Evolutionary conservation across 116 monocot genomes (phyloP).

Genomic region (Cymodocea nodosa): DNA sequence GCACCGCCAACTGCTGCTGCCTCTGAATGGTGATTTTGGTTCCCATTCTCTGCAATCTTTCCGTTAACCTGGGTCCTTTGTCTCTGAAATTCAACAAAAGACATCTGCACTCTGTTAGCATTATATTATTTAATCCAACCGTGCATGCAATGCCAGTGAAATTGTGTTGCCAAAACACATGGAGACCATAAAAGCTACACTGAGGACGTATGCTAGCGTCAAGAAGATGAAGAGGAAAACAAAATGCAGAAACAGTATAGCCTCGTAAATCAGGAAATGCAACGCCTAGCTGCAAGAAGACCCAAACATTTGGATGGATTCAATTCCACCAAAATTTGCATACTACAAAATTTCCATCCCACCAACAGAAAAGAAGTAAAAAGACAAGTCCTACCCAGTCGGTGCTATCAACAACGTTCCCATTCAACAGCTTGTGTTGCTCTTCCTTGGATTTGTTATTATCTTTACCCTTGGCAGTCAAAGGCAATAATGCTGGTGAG

Average conservation of each 20-base stretch:
- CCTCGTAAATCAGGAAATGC: too few relatives aligned
- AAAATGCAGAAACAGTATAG: too few relatives aligned
- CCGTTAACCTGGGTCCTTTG: conserved; percentile 52
- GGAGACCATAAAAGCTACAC: too few relatives aligned
- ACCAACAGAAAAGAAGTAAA: not conserved
- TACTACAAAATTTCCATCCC: too few relatives aligned
- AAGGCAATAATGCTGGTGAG: conserved; percentile 24
- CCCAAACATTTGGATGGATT: too few relatives aligned
- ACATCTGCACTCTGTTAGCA: not conserved
- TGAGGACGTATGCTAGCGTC: too few relatives aligned
- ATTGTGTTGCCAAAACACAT: too few relatives aligned
- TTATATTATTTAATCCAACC: too few relatives aligned
- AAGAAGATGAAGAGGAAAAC: too few relatives aligned
- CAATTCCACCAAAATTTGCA: too few relatives aligned
- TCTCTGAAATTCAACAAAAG: conserved; percentile 25
- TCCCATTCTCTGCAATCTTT: conserved; percentile 48
- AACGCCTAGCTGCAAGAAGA: too few relatives aligned
- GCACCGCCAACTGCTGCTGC: conserved; percentile 22
- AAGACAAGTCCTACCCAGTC: conserved; percentile 33
- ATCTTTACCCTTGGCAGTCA: conserved; percentile 54
- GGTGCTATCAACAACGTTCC: conserved; percentile 31
- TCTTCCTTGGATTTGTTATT: conserved; percentile 44
- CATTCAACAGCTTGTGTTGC: conserved; percentile 40
- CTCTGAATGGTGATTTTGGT: conserved; percentile 21
- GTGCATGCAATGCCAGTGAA: too few relatives aligned